Evolutionary conservation across 305 asterid species (phyloP), one percentile per base, ranked within the genome.

Genomic region (Stenogyne calaminthoides): DNA sequence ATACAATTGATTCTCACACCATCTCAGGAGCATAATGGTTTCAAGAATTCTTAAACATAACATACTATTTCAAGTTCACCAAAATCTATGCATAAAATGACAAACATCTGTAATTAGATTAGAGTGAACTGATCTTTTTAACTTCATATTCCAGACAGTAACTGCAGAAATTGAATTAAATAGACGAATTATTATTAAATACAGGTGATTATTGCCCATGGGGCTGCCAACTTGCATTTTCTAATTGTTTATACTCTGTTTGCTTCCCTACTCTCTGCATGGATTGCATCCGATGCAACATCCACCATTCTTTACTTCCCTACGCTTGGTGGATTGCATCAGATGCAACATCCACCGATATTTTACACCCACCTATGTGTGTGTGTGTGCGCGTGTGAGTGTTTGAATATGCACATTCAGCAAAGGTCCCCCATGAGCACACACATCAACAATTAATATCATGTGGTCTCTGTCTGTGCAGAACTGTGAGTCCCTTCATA

Each of bases 381-480:
- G 5, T n/a, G n/a, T n/a, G n/a, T n/a, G n/a, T n/a, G n/a, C n/a
- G n/a, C n/a, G n/a, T 22, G 25, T 51, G 58, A 3, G 56, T 49
- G 27, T 51, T 51, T 54, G 59, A 54, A 54, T 52, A 52, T 7
- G 0, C 3, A 7, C 25, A 18, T 52, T 49, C 22, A 49, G 22
- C 16, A 9, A 42, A n/a, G 49, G 12, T 42, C 3, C 15, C 15
- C n/a, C 51, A 5, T 10, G n/a, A n/a, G n/a, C n/a, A n/a, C 10
- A 57, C 20, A 37, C 37, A 64, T 52, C 57, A 20, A 15, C 20
- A 36, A 72, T 69, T 62, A 71, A 65, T 59, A 60, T 37, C 65
- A 58, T 64, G 62, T 60, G 67, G 65, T 71, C 70, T n/a, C n/a
- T 46, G 32, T 65, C 69, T 77, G 74, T 69, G 55, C 34, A 64